Evolutionary conservation across 768 basidiomycete species (phyloP).

Genomic region (Serpula lacrymans): DNA sequence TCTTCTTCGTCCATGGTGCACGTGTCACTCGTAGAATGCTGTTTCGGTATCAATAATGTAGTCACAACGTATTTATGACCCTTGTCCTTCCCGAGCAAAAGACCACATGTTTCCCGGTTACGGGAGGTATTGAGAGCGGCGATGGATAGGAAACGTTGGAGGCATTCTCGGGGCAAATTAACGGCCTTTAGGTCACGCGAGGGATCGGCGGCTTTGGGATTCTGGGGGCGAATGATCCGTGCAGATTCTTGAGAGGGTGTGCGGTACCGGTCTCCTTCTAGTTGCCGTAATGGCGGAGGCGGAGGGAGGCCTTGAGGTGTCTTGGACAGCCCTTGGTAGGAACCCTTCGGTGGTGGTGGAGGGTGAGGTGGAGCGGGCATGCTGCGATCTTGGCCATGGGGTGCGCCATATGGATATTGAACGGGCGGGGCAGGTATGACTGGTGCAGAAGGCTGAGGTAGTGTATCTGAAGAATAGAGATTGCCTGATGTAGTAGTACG

Average conservation of each 20-base stretch:
- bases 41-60: conserved; percentile 83
- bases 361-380: not conserved
- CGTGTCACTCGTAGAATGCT: conserved; percentile 86
- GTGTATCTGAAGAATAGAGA: conserved; percentile 31
- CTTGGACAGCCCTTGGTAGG: conserved; percentile 25
- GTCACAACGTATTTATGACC: conserved; percentile 69
- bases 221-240: conserved; percentile 26
- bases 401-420: not conserved
- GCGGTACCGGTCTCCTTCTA: conserved; percentile 24
- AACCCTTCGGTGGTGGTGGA: conserved; percentile 2
- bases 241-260: conserved; percentile 33
- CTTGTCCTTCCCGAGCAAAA: conserved; percentile 68
- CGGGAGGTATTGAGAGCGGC: conserved; percentile 74
- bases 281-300: conserved; percentile 19
- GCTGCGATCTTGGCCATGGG: too few relatives aligned
- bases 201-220: conserved; percentile 26
- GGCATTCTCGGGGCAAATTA: conserved; percentile 65
- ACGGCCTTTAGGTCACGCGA: conserved; percentile 56
- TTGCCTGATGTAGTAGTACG: conserved; percentile 9
- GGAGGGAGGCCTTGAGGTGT: conserved; percentile 16
- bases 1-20: conserved; percentile 93
- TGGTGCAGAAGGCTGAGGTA: conserved; percentile 32
- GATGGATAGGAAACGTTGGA: conserved; percentile 73
- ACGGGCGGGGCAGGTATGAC: conserved; percentile 16
- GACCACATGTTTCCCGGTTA: conserved; percentile 84